phyloP scores from a whole-genome alignment of 345 rosid species.

The Erucastrum elatum region DNA sequence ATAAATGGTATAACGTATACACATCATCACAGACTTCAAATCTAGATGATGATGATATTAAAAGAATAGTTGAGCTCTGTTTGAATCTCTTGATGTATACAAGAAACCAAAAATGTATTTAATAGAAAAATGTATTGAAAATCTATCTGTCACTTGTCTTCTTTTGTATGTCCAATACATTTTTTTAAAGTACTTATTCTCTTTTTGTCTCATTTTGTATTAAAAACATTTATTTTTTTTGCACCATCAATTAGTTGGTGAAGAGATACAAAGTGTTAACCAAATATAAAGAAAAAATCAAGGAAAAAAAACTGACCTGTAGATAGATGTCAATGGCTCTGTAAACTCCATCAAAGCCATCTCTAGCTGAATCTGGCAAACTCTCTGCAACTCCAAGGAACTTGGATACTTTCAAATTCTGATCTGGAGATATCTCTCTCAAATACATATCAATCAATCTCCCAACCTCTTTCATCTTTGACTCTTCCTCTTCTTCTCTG shows the following conservation, averaged over 20 bases:
- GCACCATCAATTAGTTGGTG: constrained; percentile 6
- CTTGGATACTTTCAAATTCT: constrained; percentile 57
- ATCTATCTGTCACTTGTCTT: constrained; percentile 25
- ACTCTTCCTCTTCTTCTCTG: constrained; percentile 35
- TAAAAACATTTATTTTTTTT: neutral
- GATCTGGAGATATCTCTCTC: constrained; percentile 78
- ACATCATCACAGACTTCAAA: neutral
- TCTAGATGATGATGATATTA: constrained; percentile 18
- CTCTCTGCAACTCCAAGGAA: constrained; percentile 68
- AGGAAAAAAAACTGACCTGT: constrained; percentile 45
- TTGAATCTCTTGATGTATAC: neutral
- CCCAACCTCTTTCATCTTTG: constrained; percentile 52
- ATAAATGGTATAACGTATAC: neutral
- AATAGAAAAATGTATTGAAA: neutral
- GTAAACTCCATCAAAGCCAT: constrained; percentile 76
- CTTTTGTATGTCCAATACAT: constrained; percentile 21
- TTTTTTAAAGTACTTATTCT: neutral
- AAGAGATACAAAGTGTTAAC: neutral
- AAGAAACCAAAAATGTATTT: constrained; percentile 7
- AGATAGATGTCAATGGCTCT: constrained; percentile 76
- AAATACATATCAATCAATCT: constrained; percentile 59
- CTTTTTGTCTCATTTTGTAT: constrained; percentile 23
- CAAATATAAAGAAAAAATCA: neutral
- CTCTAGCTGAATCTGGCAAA: constrained; percentile 70
- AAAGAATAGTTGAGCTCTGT: constrained; percentile 26